A percentile compares a stretch with the other conserved stretches of the same genome.
These are phyloP conservation scores for Gryganskiella cystojenkinii DNA, from an alignment of 192 early-diverging fungal genomes.

Conservation along the genomic window DNA sequence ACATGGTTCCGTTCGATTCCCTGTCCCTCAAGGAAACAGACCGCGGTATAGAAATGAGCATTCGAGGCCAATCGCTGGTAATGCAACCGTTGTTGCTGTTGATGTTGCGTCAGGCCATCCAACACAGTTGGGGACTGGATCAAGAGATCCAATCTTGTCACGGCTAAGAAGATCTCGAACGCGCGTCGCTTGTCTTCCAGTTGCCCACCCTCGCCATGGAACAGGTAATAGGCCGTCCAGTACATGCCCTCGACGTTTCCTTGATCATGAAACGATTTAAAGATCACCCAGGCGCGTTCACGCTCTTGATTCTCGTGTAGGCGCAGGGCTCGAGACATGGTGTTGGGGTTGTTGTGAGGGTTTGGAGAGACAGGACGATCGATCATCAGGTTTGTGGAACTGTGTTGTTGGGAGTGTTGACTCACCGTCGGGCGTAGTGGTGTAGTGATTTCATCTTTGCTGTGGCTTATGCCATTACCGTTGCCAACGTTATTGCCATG, in stretches of 20 bases:
- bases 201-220: constrained; percentile 47
- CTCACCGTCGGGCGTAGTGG: not conserved
- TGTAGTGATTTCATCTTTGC: not conserved
- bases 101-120: too few relatives aligned
- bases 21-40: constrained; percentile 40
- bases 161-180: constrained; percentile 28
- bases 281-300: constrained; percentile 38
- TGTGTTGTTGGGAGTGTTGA: not conserved
- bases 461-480: not conserved
- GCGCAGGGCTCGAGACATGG: constrained; percentile 22
- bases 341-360: not conserved
- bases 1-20: constrained; percentile 27
- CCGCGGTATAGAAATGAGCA: constrained; percentile 43
- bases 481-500: not conserved
- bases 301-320: constrained; percentile 32
- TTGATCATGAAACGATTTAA: constrained; percentile 29
- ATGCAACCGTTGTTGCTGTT: not conserved
- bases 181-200: constrained; percentile 9
- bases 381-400: not conserved
- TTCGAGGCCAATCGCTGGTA: constrained; percentile 20
- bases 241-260: constrained; percentile 43
- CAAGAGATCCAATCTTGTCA: constrained; percentile 26
- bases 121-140: too few relatives aligned
- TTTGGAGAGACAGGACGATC: constrained; percentile 10
- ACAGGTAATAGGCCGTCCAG: constrained; percentile 44